These are phyloP conservation scores for Aspergillus udagawae DNA, from an alignment of 2,329 filamentous ascomycete species.

Conservation along the genomic window DNA sequence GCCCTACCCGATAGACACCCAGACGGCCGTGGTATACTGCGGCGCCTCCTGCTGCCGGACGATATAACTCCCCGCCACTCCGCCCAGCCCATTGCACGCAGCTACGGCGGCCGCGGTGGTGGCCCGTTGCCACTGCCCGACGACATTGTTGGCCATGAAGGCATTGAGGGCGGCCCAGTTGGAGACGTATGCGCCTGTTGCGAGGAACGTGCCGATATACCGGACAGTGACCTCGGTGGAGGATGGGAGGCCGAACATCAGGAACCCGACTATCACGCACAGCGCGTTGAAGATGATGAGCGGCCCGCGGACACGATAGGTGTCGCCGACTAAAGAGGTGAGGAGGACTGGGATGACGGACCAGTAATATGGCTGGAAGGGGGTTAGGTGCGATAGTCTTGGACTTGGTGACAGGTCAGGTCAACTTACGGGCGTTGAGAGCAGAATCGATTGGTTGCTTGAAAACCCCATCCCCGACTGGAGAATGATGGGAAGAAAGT, in stretches of 20 bases:
- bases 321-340: conserved; percentile 61
- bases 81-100: conserved; percentile 60
- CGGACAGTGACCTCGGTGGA: conserved; percentile 55
- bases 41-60: conserved; percentile 60
- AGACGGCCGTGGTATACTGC: conserved; percentile 61
- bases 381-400: not conserved
- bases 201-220: conserved; percentile 62
- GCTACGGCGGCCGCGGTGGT: conserved; percentile 59
- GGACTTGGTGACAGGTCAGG: not conserved
- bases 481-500: conserved; percentile 61
- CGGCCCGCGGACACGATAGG: conserved; percentile 56
- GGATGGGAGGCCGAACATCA: conserved; percentile 59
- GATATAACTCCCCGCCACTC: conserved; percentile 64
- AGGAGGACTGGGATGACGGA: conserved; percentile 60
- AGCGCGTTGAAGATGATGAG: conserved; percentile 63
- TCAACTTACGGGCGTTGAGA: conserved; percentile 54
- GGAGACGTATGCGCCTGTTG: conserved; percentile 64
- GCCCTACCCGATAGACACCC: conserved; percentile 57
- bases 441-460: conserved; percentile 53
- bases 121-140: conserved; percentile 62
- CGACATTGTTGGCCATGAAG: conserved; percentile 61
- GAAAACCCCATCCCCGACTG: conserved; percentile 54
- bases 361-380: conserved; percentile 58
- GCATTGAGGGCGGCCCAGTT: conserved; percentile 66
- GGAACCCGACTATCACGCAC: conserved; percentile 60